A percentile compares a stretch with the other conserved stretches of the same genome.
Evolutionary conservation across 1,284 basidiomycete species (phyloP).

Genomic region (Caloboletus firmus): DNA sequence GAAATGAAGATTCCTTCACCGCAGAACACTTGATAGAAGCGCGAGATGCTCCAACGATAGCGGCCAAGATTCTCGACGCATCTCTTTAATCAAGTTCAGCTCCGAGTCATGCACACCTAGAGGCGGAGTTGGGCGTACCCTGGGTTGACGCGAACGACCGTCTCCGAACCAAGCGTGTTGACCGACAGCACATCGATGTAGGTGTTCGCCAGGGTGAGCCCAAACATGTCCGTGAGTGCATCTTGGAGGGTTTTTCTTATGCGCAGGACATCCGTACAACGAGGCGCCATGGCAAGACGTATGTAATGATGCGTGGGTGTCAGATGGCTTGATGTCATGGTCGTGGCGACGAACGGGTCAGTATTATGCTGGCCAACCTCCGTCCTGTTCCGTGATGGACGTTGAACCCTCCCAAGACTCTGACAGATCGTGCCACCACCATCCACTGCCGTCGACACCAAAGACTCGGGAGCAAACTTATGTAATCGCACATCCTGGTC

Average conservation of each 20-base stretch:
- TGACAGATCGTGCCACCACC: neutral
- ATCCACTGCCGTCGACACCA: neutral
- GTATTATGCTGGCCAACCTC: neutral
- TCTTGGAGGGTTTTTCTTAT: constrained; percentile 46
- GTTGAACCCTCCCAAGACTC: neutral
- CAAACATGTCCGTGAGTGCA: constrained; percentile 44
- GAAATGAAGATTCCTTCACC: constrained; percentile 43
- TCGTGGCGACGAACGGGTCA: neutral
- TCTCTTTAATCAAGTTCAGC: constrained; percentile 34
- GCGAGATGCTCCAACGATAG: constrained; percentile 33
- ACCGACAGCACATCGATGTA: constrained; percentile 46
- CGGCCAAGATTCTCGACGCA: constrained; percentile 41
- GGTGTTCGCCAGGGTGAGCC: constrained; percentile 39
- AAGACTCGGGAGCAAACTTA: constrained; percentile 5
- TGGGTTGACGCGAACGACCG: constrained; percentile 39
- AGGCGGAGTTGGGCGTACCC: constrained; percentile 17
- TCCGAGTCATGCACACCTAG: neutral
- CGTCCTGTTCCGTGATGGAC: neutral
- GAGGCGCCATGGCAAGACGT: constrained; percentile 36
- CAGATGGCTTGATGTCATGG: constrained; percentile 23
- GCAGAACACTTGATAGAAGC: constrained; percentile 35
- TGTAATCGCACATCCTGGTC: constrained; percentile 20
- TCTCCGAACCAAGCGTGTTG: constrained; percentile 29
- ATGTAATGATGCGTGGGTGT: constrained; percentile 39
- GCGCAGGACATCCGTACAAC: constrained; percentile 37